Evolutionary conservation across 2,329 filamentous ascomycete genomes (phyloP).

Genomic region (Grosmannia clavigera): DNA sequence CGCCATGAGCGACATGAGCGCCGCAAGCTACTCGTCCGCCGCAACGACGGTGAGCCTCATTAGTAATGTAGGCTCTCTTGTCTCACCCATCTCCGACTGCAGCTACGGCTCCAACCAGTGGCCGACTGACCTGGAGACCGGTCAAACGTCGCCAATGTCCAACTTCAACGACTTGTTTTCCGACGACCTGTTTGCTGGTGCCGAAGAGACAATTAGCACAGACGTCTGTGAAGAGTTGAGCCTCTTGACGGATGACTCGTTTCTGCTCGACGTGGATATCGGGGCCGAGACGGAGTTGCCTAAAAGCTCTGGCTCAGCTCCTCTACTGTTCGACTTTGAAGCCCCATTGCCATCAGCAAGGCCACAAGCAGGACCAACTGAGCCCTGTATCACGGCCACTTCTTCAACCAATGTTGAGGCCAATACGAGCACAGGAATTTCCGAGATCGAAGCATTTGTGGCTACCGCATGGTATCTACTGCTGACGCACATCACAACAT

Average conservation of each 20-base stretch:
- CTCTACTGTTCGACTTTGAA: not conserved
- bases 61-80: constrained; percentile 20
- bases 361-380: not conserved
- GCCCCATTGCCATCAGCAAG: not conserved
- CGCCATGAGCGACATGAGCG: constrained; percentile 7
- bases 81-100: constrained; percentile 36
- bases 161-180: constrained; percentile 21
- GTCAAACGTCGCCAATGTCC: constrained; percentile 32
- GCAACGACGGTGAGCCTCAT: constrained; percentile 15
- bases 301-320: not conserved
- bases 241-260: not conserved
- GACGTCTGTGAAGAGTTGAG: not conserved
- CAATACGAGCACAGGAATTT: not conserved
- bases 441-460: constrained; percentile 22
- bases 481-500: constrained; percentile 31
- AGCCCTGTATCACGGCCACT: not conserved
- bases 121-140: constrained; percentile 27
- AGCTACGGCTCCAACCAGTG: constrained; percentile 27
- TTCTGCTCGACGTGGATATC: not conserved
- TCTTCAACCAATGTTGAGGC: not conserved
- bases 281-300: not conserved
- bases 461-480: constrained; percentile 31
- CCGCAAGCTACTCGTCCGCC: constrained; percentile 17
- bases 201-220: not conserved
- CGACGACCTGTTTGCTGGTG: constrained; percentile 16